Evolutionary conservation across 305 asterid genomes (phyloP).

Genomic region (Coffea humblotiana): DNA sequence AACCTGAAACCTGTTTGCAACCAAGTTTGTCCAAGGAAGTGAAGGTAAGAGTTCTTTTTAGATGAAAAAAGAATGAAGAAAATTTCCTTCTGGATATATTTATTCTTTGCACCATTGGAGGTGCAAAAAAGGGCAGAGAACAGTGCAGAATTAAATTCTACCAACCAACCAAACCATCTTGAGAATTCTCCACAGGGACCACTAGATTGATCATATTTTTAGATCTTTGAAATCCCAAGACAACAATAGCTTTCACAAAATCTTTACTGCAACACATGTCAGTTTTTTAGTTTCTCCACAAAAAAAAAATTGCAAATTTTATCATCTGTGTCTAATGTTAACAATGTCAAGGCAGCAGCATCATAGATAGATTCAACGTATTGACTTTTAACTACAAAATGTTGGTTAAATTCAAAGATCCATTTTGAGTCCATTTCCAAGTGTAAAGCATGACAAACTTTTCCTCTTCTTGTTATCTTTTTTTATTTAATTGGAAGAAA

Average conservation of each 20-base stretch:
- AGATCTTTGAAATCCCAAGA: neutral
- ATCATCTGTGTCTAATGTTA: neutral
- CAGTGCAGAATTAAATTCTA: neutral
- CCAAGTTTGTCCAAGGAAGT: neutral
- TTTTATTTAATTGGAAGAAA: neutral
- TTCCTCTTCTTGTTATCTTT: neutral
- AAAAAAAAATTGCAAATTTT: neutral
- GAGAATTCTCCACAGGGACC: neutral
- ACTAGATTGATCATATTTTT: neutral
- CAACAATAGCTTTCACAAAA: too few relatives aligned
- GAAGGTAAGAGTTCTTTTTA: neutral
- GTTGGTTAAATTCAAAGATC: neutral
- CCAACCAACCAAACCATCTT: neutral
- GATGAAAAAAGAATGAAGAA: neutral
- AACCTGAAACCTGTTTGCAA: neutral
- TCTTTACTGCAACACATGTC: neutral
- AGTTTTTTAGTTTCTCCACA: neutral
- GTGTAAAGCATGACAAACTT: neutral
- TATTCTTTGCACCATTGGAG: too few relatives aligned
- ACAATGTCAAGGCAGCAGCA: neutral
- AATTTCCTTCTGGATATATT: too few relatives aligned
- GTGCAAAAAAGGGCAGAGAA: neutral
- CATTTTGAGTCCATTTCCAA: neutral
- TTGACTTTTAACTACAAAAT: neutral
- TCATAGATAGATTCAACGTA: neutral